A percentile compares a stretch with the other conserved stretches of the same genome.
These are phyloP conservation scores for Syzygium grande DNA, from an alignment of 345 rosid genomes.

Conservation along the genomic window DNA sequence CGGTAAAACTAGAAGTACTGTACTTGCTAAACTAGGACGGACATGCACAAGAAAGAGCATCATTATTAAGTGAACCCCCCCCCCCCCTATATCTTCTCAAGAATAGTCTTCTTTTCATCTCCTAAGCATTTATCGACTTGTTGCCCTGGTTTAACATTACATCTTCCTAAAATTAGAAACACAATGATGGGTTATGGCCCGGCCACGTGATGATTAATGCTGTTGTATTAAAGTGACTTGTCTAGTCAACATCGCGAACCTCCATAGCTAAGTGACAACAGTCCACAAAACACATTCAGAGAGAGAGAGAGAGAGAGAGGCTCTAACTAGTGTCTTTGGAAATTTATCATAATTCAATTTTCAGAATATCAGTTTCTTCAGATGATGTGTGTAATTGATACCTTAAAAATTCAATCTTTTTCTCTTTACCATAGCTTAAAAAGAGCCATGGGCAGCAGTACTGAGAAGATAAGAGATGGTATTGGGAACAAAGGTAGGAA, in stretches of 20 bases:
- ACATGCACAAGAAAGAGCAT: not conserved
- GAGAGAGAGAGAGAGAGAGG: not conserved
- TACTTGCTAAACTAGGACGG: not conserved
- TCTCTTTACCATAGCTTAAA: not conserved
- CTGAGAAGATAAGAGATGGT: not conserved
- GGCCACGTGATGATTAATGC: not conserved
- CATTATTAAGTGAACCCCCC: not conserved
- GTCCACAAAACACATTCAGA: not conserved
- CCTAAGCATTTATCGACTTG: not conserved
- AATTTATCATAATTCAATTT: not conserved
- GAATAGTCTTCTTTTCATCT: not conserved
- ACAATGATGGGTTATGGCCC: not conserved
- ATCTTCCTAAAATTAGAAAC: not conserved
- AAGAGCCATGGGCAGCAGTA: not conserved
- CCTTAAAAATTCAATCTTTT: not conserved
- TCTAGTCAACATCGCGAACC: not conserved
- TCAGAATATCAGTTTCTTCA: not conserved
- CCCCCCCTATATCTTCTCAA: not conserved
- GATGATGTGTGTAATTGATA: not conserved
- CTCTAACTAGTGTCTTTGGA: not conserved
- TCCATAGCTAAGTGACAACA: not conserved
- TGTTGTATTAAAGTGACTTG: not conserved
- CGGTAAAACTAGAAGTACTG: not conserved
- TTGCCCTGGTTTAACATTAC: not conserved
- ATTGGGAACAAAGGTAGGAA: not conserved